phyloP scores from a whole-genome alignment of 176 grass and related monocot species.

The Oryza longistaminata region DNA sequence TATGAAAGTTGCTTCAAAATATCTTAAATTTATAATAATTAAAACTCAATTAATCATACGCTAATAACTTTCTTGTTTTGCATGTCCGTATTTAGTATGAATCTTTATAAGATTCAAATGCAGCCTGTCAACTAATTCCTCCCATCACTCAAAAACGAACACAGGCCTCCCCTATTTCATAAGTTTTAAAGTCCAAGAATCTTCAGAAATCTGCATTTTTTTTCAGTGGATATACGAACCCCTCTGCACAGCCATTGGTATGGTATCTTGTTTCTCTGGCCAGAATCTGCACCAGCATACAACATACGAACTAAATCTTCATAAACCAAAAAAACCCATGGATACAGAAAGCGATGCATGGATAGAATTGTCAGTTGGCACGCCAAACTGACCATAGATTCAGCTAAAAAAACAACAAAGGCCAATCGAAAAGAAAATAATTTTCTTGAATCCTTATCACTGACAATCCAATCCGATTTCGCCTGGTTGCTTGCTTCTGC shows the following conservation, averaged over 20 bases:
- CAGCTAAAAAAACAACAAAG: background rate
- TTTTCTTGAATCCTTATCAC: background rate
- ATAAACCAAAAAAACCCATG: background rate
- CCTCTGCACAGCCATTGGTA: background rate
- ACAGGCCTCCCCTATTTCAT: background rate
- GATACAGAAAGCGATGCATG: background rate
- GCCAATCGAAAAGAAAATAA: background rate
- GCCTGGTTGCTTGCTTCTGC: slow-evolving; percentile 12
- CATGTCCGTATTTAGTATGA: no score
- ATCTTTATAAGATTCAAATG: no score
- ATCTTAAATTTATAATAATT: no score
- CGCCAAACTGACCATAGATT: background rate
- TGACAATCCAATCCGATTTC: background rate
- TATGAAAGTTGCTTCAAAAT: no score
- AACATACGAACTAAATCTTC: background rate
- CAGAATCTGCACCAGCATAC: background rate
- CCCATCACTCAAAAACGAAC: no score
- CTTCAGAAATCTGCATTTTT: background rate
- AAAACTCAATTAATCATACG: no score
- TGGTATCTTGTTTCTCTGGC: background rate
- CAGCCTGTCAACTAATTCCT: background rate
- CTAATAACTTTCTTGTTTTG: no score
- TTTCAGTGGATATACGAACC: background rate
- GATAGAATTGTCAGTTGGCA: background rate
- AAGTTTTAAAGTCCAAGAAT: background rate